These are phyloP conservation scores for Colletotrichum sp. DNA, from an alignment of 2,329 filamentous ascomycete genomes.

Conservation along the genomic window DNA sequence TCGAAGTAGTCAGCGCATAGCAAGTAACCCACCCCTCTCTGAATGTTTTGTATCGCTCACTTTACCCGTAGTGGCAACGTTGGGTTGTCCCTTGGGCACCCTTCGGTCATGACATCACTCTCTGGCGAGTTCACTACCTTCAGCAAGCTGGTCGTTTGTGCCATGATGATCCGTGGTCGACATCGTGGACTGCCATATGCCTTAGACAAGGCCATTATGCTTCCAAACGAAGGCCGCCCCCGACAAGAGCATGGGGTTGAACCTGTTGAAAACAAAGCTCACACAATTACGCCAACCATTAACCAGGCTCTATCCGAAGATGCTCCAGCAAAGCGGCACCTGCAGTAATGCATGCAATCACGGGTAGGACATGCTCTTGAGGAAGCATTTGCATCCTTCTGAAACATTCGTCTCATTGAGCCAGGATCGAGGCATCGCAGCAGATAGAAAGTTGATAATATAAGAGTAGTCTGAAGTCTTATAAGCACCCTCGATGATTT, in stretches of 20 bases:
- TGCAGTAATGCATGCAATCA: background rate
- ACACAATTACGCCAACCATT: rapidly evolving
- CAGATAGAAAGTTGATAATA: background rate
- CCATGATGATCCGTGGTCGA: conserved; percentile 42
- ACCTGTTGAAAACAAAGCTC: background rate
- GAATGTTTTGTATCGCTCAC: background rate
- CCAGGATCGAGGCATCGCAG: background rate
- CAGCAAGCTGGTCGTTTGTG: conserved; percentile 41
- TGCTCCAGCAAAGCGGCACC: background rate
- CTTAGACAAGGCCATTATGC: conserved; percentile 38
- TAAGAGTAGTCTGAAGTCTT: background rate
- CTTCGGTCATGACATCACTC: conserved; percentile 32
- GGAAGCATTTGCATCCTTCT: background rate
- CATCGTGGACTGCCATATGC: conserved; percentile 38
- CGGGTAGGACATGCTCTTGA: background rate
- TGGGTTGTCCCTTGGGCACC: conserved; percentile 38
- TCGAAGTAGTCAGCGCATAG: conserved; percentile 39
- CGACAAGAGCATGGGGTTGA: background rate
- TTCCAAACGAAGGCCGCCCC: background rate
- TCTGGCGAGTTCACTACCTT: conserved; percentile 34
- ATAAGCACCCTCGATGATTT: background rate
- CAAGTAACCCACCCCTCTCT: conserved; percentile 18
- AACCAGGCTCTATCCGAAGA: background rate
- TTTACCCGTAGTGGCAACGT: conserved; percentile 34
- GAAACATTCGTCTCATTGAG: background rate